Percentiles rank a stretch among this genome's conserved stretches.
phyloP scores from a whole-genome alignment of 1,284 basidiomycete genomes.

The Quambalaria eucalypti region DNA sequence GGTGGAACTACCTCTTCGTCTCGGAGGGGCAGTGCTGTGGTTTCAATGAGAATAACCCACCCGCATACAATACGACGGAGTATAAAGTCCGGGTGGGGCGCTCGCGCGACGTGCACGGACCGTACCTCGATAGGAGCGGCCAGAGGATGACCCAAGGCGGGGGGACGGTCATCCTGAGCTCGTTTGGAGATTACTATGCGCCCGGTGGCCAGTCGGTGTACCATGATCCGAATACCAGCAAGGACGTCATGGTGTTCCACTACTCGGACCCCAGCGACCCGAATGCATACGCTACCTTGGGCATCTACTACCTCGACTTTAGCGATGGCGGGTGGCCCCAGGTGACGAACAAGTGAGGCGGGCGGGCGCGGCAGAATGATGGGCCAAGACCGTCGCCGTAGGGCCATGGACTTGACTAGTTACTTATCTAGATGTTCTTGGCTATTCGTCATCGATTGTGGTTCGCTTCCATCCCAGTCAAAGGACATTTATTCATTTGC shows the following conservation, averaged over 20 bases:
- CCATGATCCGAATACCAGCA: neutral
- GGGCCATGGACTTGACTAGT: too few relatives aligned
- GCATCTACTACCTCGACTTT: slow-evolving; percentile 1
- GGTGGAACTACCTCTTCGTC: neutral
- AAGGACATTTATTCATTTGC: too few relatives aligned
- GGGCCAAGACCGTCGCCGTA: too few relatives aligned
- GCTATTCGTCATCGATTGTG: too few relatives aligned
- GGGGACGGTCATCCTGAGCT: neutral
- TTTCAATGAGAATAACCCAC: neutral
- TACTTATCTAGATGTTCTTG: too few relatives aligned
- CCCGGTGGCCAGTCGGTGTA: slow-evolving; percentile 1
- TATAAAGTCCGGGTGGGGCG: neutral
- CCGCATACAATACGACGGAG: neutral
- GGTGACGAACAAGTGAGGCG: neutral
- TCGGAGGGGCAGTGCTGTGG: neutral
- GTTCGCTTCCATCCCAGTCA: too few relatives aligned
- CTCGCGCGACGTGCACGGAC: neutral
- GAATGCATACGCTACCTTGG: neutral
- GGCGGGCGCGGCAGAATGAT: too few relatives aligned
- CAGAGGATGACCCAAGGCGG: neutral
- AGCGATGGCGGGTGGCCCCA: neutral
- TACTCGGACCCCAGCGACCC: neutral
- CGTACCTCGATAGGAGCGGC: neutral
- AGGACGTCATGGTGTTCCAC: slow-evolving; percentile 1
- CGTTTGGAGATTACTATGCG: neutral